Evolutionary conservation across 2,329 filamentous ascomycete genomes (phyloP).

Genomic region (Colletotrichum navitas): DNA sequence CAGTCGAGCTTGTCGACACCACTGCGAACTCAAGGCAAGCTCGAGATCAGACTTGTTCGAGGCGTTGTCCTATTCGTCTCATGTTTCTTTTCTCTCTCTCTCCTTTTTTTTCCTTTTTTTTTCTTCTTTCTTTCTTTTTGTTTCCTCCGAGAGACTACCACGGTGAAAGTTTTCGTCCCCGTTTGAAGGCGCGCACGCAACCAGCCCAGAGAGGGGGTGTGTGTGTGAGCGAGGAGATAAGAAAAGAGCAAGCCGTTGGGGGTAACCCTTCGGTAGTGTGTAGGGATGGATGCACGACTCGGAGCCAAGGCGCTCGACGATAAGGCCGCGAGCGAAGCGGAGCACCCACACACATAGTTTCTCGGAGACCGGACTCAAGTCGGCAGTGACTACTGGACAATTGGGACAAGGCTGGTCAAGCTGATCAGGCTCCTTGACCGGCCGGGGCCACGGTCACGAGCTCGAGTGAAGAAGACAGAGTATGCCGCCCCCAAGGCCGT

Average conservation of each 20-base stretch:
- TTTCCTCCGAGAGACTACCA: not conserved
- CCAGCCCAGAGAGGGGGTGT: not conserved
- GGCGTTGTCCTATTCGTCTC: not conserved
- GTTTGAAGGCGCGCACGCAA: constrained; percentile 12
- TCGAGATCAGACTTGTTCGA: not conserved
- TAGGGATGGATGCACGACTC: constrained; percentile 19
- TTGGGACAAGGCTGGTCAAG: not conserved
- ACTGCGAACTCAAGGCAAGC: not conserved
- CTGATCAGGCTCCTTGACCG: not conserved
- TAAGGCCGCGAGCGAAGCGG: constrained; percentile 22
- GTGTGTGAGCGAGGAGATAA: not conserved
- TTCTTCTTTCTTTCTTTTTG: not conserved
- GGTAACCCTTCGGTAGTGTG: not conserved
- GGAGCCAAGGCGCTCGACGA: constrained; percentile 14
- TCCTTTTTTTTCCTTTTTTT: not conserved
- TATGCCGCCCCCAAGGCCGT: not conserved
- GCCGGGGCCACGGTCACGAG: not conserved
- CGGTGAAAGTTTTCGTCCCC: not conserved
- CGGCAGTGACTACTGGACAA: not conserved
- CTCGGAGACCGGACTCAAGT: constrained; percentile 24
- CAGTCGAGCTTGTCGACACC: not conserved
- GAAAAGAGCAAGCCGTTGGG: not conserved
- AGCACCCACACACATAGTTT: not conserved
- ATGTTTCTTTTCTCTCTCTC: constrained; percentile 1
- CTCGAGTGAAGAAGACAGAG: constrained; percentile 3